Conservation (phyloP, 2,329 filamentous ascomycete genomes). For the Hortaea sp. region DNA sequence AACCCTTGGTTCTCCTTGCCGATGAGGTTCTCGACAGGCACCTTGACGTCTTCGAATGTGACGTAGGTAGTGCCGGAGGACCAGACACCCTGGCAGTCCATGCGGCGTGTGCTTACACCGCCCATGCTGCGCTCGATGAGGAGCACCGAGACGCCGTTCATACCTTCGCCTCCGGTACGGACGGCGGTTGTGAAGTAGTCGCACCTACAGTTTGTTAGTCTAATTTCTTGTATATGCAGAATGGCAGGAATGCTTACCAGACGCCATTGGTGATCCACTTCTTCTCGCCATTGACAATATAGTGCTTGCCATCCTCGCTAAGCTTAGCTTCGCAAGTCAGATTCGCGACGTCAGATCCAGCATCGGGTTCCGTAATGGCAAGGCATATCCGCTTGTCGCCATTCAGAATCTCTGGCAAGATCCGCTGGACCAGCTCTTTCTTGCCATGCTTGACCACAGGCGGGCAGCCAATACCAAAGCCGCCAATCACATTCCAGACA, state of each 20-base stretch:
- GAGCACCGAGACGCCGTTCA: conserved; percentile 84
- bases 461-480: conserved; percentile 91
- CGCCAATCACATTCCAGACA: conserved; percentile 93
- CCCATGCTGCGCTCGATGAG: conserved; percentile 79
- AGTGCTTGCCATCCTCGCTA: conserved; percentile 91
- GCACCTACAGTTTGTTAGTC: conserved; percentile 46
- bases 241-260: conserved; percentile 9
- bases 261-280: conserved; percentile 99
- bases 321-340: conserved; percentile 92
- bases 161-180: conserved; percentile 67
- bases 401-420: conserved; percentile 75
- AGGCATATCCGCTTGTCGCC: conserved; percentile 97
- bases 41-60: conserved; percentile 98
- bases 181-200: conserved; percentile 98
- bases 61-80: conserved; percentile 92
- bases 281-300: conserved; percentile 99
- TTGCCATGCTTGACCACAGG: conserved; percentile 87
- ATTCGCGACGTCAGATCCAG: conserved; percentile 90
- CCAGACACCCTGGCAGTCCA: conserved; percentile 99
- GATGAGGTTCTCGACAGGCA: conserved; percentile 95
- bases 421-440: conserved; percentile 72
- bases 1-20: conserved; percentile 98
- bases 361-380: conserved; percentile 92
- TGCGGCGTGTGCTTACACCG: conserved; percentile 83
- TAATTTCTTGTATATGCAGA: neutral